Evolutionary conservation across 2,329 filamentous ascomycete species (phyloP).

Genomic region (Calycina marina): DNA sequence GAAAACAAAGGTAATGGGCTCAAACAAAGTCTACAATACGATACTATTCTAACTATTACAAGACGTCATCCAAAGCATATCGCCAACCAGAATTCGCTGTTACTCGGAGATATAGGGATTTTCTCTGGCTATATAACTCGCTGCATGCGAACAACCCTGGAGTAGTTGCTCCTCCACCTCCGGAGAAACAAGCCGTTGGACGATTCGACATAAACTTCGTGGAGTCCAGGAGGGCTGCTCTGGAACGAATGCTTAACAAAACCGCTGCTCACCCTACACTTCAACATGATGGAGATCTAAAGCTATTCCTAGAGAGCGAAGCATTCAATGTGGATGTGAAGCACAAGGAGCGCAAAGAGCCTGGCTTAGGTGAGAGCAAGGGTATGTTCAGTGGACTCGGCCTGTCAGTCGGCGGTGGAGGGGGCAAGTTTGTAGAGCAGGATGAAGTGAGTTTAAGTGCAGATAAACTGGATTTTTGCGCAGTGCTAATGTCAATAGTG

Average conservation of each 20-base stretch:
- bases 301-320: slow-evolving; percentile 94
- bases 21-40: not conserved
- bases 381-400: slow-evolving; percentile 81
- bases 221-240: slow-evolving; percentile 73
- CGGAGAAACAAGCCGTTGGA: slow-evolving; percentile 94
- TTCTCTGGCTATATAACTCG: slow-evolving; percentile 93
- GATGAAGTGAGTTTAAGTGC: slow-evolving; percentile 55
- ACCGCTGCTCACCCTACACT: slow-evolving; percentile 76
- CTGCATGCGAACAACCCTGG: slow-evolving; percentile 91
- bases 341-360: slow-evolving; percentile 88
- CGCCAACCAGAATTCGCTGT: slow-evolving; percentile 85
- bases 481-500: slow-evolving; percentile 39
- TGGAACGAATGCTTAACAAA: slow-evolving; percentile 98
- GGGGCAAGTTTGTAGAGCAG: slow-evolving; percentile 83
- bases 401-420: slow-evolving; percentile 58
- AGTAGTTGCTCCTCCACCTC: slow-evolving; percentile 85
- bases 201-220: slow-evolving; percentile 96
- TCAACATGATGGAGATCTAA: slow-evolving; percentile 85
- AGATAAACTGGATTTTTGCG: not conserved
- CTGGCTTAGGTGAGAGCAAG: slow-evolving; percentile 77
- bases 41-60: slow-evolving; percentile 10
- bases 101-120: slow-evolving; percentile 87
- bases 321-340: slow-evolving; percentile 93
- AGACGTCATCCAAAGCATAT: slow-evolving; percentile 95
- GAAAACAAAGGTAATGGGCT: slow-evolving; percentile 59